These are phyloP conservation scores for Rhynchosporium graminicola DNA, from an alignment of 2,329 filamentous ascomycete genomes.

Conservation along the genomic window DNA sequence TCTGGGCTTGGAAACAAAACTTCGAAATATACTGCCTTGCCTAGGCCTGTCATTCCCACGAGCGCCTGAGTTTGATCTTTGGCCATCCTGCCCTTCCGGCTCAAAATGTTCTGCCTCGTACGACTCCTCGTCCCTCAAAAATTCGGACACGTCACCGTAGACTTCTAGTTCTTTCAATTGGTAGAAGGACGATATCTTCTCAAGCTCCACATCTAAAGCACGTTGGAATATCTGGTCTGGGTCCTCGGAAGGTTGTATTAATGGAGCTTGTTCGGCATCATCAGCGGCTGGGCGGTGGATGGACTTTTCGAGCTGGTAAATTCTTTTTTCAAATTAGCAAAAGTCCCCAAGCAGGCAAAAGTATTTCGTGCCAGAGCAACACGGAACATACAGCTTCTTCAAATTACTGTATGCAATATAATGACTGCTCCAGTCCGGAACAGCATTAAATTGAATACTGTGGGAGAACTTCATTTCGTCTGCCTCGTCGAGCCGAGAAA, in stretches of 20 bases:
- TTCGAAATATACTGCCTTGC: constrained; percentile 54
- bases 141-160: constrained; percentile 72
- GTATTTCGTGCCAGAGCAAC: not conserved
- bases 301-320: constrained; percentile 91
- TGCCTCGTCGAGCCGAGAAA: constrained; percentile 67
- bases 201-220: constrained; percentile 83
- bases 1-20: constrained; percentile 47
- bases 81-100: constrained; percentile 38
- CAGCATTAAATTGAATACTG: constrained; percentile 98
- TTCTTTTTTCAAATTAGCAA: constrained; percentile 53
- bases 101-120: constrained; percentile 48
- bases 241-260: constrained; percentile 68
- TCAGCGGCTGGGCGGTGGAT: constrained; percentile 61
- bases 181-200: constrained; percentile 94
- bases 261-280: constrained; percentile 82
- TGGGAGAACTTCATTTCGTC: constrained; percentile 99
- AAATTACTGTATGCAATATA: constrained; percentile 99
- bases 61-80: constrained; percentile 47
- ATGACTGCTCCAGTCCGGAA: constrained; percentile 98
- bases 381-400: constrained; percentile 81
- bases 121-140: constrained; percentile 74
- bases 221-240: constrained; percentile 80
- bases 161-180: constrained; percentile 86
- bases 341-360: not conserved
- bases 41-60: constrained; percentile 46